Base-by-base conservation (phyloP, 495 filamentous ascomycete genomes). In the Daldinia bambusicola region DNA sequence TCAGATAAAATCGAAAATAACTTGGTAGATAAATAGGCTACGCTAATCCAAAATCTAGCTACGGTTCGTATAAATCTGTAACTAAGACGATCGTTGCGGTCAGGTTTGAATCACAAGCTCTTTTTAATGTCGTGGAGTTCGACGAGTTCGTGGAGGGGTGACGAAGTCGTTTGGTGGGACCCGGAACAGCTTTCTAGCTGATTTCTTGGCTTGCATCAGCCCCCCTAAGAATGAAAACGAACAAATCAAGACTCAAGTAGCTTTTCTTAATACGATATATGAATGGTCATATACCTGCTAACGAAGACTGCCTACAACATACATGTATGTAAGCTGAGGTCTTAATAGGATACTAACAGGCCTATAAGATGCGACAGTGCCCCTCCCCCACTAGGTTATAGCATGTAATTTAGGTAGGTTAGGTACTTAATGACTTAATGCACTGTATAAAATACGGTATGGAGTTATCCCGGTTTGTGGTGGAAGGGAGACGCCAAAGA, bases 131-230 rank as follows among this genome's bases (percentile, higher is more conserved):
- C 61, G 62, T 57, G 69, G 34, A 36, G 5, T 36, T 36, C 34
- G 34, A 26, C 1, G 26, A 26, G 26, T 26, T 53, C 61, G 62
- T 52, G 69, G 62, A 65, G 67, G 67, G 68, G 68, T 60, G 61
- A 64, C 40, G 12, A 58, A 58, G 34, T 40, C 55, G 6, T 18
- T 59, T 60, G 61, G 61, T 69, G 67, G 62, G 51, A 70, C 67
- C 50, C 43, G 18, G 22, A 18, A 43, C 43, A 36, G 13, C 53
- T 69, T 63, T 55, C 20, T 56, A 74, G 70, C 66, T 69, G 70
- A 61, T 63, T 40, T 58, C 66, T 74, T 74, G 66, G 70, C 70
- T 66, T 74, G 70, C 70, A 74, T 74, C 66, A 72, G 70, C 37
- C 53, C 31, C 50, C 32, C 32, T 56, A 61, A 37, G 7, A 1